Evolutionary conservation across 2,329 filamentous ascomycete species (phyloP).

Genomic region (Penicillium sp.): DNA sequence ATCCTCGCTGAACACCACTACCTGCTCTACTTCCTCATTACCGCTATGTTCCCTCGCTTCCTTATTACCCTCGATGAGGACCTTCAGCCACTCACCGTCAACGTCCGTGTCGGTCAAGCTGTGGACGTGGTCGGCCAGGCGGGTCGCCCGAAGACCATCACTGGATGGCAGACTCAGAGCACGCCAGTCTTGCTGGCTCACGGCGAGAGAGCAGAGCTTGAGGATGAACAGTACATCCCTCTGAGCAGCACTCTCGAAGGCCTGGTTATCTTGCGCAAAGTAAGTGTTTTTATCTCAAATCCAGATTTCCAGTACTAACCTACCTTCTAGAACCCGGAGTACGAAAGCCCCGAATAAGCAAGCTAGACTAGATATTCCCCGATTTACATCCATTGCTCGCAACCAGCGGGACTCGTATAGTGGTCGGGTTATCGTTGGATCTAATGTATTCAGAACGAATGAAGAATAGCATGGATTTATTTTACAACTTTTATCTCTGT

Average conservation of each 20-base stretch:
- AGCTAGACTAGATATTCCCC: conserved; percentile 20
- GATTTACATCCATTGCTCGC: conserved; percentile 19
- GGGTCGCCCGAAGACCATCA: conserved; percentile 96
- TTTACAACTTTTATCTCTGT: conserved; percentile 16
- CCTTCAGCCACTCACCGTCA: conserved; percentile 88
- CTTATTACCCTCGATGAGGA: conserved; percentile 94
- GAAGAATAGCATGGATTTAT: conserved; percentile 33
- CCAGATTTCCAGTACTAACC: conserved; percentile 24
- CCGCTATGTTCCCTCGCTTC: conserved; percentile 95
- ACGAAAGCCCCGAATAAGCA: conserved; percentile 42
- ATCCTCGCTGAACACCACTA: conserved; percentile 75
- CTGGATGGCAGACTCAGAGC: conserved; percentile 98
- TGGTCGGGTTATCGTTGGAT: conserved; percentile 28
- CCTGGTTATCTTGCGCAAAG: conserved; percentile 94
- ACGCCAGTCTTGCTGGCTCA: conserved; percentile 95
- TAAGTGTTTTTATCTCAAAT: conserved; percentile 46
- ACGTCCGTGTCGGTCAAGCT: conserved; percentile 94
- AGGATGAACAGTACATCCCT: conserved; percentile 96
- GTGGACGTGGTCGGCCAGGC: conserved; percentile 98
- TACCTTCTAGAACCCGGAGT: conserved; percentile 45
- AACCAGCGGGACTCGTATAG: conserved; percentile 18
- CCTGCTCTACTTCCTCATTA: conserved; percentile 94
- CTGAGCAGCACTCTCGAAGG: conserved; percentile 90
- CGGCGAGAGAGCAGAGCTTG: conserved; percentile 91
- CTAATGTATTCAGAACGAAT: conserved; percentile 38